Conservation (phyloP, 306 rosid genomes). For the Quercus mongolica region DNA sequence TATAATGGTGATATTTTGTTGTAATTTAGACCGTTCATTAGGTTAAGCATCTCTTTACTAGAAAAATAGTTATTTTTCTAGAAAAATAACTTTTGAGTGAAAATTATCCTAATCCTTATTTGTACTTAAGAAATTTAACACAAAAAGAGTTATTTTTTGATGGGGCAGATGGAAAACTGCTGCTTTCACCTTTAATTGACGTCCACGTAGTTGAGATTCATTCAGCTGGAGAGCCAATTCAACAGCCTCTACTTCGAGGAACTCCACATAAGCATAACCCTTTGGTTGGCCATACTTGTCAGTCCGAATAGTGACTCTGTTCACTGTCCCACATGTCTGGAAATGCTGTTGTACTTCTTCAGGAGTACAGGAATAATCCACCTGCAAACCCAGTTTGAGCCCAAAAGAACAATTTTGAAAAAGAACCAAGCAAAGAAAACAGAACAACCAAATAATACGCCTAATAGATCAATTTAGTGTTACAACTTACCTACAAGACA, state of each 20-base stretch:
- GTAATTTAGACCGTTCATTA: no score
- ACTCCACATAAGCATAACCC: constrained; percentile 89
- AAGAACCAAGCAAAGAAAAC: constrained; percentile 4
- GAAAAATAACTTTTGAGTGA: no score
- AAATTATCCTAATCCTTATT: no score
- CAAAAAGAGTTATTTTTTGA: no score
- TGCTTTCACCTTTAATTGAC: constrained; percentile 67
- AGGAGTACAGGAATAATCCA: constrained; percentile 76
- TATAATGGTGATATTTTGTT: no score
- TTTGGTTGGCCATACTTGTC: constrained; percentile 89
- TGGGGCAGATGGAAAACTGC: neutral
- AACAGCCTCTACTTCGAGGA: constrained; percentile 73
- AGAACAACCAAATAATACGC: neutral
- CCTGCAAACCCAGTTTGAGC: constrained; percentile 41
- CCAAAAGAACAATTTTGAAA: neutral
- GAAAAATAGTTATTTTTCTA: no score
- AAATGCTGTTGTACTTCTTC: constrained; percentile 94
- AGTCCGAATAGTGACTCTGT: constrained; percentile 79
- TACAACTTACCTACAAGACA: neutral
- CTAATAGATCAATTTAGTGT: neutral
- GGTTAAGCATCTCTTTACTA: no score
- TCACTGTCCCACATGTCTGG: constrained; percentile 77
- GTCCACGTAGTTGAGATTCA: constrained; percentile 84
- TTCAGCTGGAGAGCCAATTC: constrained; percentile 72
- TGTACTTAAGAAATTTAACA: no score